Base-by-base conservation (phyloP, 148 eudicot genomes). In the Gaultheria prostrata region DNA sequence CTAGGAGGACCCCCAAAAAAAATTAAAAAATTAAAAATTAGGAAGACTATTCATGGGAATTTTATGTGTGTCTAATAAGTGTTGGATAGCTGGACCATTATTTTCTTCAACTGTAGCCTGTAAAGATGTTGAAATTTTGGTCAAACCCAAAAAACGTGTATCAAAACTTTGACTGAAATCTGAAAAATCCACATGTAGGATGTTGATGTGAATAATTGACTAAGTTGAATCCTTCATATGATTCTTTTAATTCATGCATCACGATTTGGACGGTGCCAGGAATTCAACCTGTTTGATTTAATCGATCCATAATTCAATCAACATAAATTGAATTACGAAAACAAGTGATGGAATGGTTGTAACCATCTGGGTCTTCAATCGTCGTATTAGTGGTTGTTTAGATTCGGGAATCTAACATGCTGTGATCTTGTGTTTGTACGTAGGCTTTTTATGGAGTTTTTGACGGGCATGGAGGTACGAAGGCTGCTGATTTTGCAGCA, bases 381-480 rank as follows among this genome's bases (percentile, higher is more conserved):
- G 26, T 26, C 33, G 12, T 26, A 65, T 20, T 4, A 0, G 30
- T 28, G 33, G 72, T 67, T 67, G 72, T 30, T 1, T 28, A 30
- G 30, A 67, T 67, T 67, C 72, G 28, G 39, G 72, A 67, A 67
- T 67, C 18, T 28, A 4, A 67, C 35, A 28, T 28, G 35, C 72
- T 67, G 15, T 67, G 18, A 67, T 35, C 72, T 67, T 28, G 6
- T 30, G 12, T 71, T 56, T 18, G 24, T 61, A 24, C 82, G 6
- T 83, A 92, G 93, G 92, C 91, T 12, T 85, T 90, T 21, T 93
- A 92, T 88, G 95, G 97, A 28, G 80, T 93, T 17, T 92, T 86
- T 86, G 95, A 93, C 76, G 97, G 97, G 57, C 97, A 93, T 73
- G 97, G 97, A 79, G 97, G 97, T 1, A 81, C 87, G 79, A 86